Percentiles rank a stretch among this genome's conserved stretches.
Evolutionary conservation across 306 rosid species (phyloP).

Genomic region (Cucumis melo): DNA sequence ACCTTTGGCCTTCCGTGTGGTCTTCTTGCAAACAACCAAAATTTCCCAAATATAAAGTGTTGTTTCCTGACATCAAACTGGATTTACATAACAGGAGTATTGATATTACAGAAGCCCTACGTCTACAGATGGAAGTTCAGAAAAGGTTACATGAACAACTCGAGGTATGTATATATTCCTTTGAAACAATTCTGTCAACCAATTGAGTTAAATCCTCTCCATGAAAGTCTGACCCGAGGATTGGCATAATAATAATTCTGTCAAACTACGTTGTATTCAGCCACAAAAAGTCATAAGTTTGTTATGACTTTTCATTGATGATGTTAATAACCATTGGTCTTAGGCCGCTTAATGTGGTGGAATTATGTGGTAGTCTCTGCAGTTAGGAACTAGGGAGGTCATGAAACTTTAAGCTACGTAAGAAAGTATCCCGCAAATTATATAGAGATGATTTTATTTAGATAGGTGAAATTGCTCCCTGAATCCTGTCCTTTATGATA

Average conservation of each 20-base stretch:
- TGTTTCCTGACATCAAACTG: background rate
- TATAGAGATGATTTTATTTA: background rate
- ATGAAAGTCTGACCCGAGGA: background rate
- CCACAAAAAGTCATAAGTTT: background rate
- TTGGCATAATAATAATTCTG: background rate
- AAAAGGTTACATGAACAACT: slow-evolving; percentile 95
- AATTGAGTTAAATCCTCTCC: background rate
- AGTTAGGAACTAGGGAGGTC: background rate
- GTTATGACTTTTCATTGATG: background rate
- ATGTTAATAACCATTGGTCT: background rate
- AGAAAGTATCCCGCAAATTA: background rate
- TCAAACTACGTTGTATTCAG: background rate
- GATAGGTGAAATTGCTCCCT: background rate
- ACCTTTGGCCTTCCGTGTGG: background rate
- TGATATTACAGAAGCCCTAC: slow-evolving; percentile 92
- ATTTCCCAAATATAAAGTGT: background rate
- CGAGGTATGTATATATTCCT: slow-evolving; percentile 45
- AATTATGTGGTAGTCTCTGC: background rate
- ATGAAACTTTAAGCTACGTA: background rate
- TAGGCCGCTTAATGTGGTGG: background rate
- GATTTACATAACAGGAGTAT: slow-evolving; percentile 51
- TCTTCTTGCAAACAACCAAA: background rate
- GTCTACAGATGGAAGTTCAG: slow-evolving; percentile 99
- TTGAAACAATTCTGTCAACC: background rate
- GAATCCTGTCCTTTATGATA: background rate